Evolutionary conservation across 169 alveolate genomes (phyloP).

Genomic region (Eimeria falciformis): DNA sequence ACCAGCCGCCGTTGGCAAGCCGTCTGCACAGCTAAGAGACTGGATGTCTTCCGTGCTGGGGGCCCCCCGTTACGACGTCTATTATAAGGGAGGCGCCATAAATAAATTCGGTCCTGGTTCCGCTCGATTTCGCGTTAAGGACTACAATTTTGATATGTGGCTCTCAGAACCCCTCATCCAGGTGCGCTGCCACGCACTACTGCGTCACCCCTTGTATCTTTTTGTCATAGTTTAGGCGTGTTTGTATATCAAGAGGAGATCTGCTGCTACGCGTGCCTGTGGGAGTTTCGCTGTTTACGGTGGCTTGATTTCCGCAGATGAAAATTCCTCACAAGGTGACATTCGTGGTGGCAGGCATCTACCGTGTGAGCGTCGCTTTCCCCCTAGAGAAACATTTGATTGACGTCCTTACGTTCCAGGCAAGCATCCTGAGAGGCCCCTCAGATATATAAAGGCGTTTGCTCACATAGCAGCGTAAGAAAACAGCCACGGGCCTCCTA

Average conservation of each 20-base stretch:
- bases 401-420: slow-evolving; percentile 76
- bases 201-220: no score
- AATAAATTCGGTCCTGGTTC: slow-evolving; percentile 19
- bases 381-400: slow-evolving; percentile 73
- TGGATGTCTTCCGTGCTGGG: slow-evolving; percentile 52
- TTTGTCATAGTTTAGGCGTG: no score
- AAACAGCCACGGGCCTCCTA: neutral
- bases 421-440: neutral
- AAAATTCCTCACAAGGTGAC: slow-evolving; percentile 73
- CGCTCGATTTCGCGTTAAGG: slow-evolving; percentile 62
- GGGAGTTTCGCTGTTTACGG: neutral
- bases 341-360: slow-evolving; percentile 60
- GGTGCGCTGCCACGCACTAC: neutral
- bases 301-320: slow-evolving; percentile 64
- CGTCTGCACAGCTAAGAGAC: slow-evolving; percentile 19
- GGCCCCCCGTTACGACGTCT: slow-evolving; percentile 74
- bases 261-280: slow-evolving; percentile 12
- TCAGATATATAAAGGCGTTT: neutral
- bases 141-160: slow-evolving; percentile 75
- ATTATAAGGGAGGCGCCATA: slow-evolving; percentile 49
- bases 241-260: no score
- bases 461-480: neutral
- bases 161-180: slow-evolving; percentile 70
- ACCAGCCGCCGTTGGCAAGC: slow-evolving; percentile 4
- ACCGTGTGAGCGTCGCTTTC: slow-evolving; percentile 77